Percentiles rank a stretch among this genome's conserved stretches.
Conservation (phyloP, 148 eudicot genomes). For the Chenopodium formosanum region DNA sequence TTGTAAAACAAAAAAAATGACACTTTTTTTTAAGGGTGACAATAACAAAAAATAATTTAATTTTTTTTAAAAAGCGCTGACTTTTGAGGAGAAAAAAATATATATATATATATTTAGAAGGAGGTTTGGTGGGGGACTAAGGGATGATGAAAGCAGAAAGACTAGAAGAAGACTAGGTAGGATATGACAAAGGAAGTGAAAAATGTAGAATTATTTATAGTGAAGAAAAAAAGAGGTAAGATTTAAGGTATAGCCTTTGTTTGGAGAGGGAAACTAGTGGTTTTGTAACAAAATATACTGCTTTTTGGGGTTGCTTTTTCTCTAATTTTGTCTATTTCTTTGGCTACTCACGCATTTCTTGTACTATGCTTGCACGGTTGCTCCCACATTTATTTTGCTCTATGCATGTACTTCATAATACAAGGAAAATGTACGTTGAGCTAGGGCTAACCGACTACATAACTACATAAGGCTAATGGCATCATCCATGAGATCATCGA, state of each 20-base stretch:
- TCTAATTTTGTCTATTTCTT: not conserved
- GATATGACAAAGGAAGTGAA: not conserved
- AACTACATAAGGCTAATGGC: no score
- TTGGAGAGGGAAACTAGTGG: constrained; percentile 11
- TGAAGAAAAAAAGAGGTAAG: not conserved
- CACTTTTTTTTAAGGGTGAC: not conserved
- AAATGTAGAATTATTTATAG: constrained; percentile 32
- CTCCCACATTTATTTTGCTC: not conserved
- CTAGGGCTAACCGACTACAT: no score
- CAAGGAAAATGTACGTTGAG: no score
- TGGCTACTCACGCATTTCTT: not conserved
- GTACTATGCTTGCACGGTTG: not conserved
- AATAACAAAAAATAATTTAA: not conserved
- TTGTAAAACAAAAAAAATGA: not conserved
- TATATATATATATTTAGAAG: not conserved
- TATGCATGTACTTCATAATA: no score
- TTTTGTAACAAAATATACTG: constrained; percentile 24
- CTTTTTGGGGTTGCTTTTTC: constrained; percentile 13
- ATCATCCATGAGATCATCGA: no score
- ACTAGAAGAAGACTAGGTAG: not conserved
- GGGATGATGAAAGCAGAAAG: constrained; percentile 5
- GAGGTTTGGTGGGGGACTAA: not conserved
- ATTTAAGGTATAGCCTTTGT: not conserved
- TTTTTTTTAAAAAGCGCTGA: constrained; percentile 21
- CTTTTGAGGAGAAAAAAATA: constrained; percentile 12